phyloP scores from a whole-genome alignment of 1,284 basidiomycete genomes.

The Boletellus dicymbophilus region DNA sequence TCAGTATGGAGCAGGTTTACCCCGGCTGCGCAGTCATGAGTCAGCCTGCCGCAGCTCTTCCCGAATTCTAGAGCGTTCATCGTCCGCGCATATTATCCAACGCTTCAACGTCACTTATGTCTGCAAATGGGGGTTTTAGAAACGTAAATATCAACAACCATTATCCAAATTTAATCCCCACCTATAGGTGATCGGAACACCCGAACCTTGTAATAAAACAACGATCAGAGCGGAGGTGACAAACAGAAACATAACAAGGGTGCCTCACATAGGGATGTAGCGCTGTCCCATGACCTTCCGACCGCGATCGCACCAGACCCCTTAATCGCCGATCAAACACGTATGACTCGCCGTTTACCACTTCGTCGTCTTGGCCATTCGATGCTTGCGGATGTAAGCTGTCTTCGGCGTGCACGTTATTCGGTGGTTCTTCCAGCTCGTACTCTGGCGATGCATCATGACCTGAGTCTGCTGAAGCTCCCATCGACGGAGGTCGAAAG shows the following conservation, averaged over 20 bases:
- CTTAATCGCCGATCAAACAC: conserved; percentile 31
- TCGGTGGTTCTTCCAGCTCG: conserved; percentile 25
- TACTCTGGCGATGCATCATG: conserved; percentile 35
- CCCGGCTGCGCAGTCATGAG: not conserved
- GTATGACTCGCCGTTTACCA: conserved; percentile 24
- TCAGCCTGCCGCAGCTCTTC: not conserved
- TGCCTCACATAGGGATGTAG: conserved; percentile 34
- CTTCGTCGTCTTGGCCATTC: conserved; percentile 15
- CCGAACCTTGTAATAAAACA: conserved; percentile 22
- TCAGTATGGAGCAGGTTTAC: not conserved
- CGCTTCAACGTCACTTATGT: conserved; percentile 30
- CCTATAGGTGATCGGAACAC: conserved; percentile 33
- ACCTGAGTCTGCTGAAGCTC: conserved; percentile 19
- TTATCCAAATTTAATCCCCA: conserved; percentile 5
- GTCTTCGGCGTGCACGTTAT: conserved; percentile 18
- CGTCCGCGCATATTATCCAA: conserved; percentile 21
- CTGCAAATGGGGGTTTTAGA: conserved; percentile 17
- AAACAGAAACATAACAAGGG: not conserved
- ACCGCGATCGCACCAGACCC: conserved; percentile 31
- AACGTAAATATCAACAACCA: not conserved
- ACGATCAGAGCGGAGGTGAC: conserved; percentile 15
- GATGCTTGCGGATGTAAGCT: conserved; percentile 26
- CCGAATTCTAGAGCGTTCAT: conserved; percentile 11
- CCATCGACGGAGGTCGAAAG: conserved; percentile 15
- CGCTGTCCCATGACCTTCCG: conserved; percentile 25